phyloP scores from a whole-genome alignment of 2,329 filamentous ascomycete species.

The Colletotrichum noveboracense region DNA sequence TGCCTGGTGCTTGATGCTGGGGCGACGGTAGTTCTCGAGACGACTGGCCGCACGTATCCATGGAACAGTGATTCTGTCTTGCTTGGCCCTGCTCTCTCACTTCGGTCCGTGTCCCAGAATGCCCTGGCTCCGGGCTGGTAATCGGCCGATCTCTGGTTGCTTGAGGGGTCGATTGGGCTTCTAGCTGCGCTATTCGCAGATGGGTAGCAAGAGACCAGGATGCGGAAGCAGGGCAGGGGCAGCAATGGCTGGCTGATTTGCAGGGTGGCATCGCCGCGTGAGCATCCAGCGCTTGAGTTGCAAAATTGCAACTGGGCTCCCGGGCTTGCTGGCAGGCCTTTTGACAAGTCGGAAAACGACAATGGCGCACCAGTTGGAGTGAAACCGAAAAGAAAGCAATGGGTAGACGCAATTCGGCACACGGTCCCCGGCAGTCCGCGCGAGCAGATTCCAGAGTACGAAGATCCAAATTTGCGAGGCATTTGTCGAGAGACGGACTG shows the following conservation, averaged over 20 bases:
- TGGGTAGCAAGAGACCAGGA: not conserved
- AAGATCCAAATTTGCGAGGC: not conserved
- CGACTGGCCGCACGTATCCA: not conserved
- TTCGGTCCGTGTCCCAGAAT: slow-evolving; percentile 9
- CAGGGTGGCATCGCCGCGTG: not conserved
- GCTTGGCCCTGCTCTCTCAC: not conserved
- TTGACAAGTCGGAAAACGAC: not conserved
- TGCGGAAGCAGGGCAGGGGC: not conserved
- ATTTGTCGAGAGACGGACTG: not conserved
- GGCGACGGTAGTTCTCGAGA: not conserved
- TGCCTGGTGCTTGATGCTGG: not conserved
- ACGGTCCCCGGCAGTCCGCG: not conserved
- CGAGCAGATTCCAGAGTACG: slow-evolving; percentile 1
- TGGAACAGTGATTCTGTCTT: not conserved
- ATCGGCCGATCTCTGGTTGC: slow-evolving; percentile 6
- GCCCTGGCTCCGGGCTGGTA: not conserved
- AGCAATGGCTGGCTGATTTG: not conserved
- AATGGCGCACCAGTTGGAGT: not conserved
- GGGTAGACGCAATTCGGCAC: not conserved
- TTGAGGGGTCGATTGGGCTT: not conserved
- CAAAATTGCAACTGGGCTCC: not conserved
- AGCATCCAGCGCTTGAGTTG: not conserved
- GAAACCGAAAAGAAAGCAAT: slow-evolving; percentile 17
- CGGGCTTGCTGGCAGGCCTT: not conserved
- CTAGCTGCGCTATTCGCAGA: not conserved